phyloP scores from a whole-genome alignment of 2,329 filamentous ascomycete species.

The Cladosporium oxysporum region DNA sequence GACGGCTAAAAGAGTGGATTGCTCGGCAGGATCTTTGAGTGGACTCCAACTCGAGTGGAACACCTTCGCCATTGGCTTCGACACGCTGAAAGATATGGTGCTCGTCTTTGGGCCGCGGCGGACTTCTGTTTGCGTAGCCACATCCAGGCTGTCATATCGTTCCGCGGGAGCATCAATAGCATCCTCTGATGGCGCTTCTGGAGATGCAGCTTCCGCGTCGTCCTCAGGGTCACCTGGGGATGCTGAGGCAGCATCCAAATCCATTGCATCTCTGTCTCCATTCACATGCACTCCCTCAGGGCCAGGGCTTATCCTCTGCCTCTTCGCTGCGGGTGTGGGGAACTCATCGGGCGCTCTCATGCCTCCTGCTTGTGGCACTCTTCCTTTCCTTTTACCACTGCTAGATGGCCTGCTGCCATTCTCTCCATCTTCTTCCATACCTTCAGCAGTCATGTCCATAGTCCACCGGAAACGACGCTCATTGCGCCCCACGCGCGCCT shows the following conservation, averaged over 20 bases:
- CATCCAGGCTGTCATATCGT: conserved; percentile 37
- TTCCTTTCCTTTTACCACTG: conserved; percentile 27
- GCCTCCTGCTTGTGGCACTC: conserved; percentile 17
- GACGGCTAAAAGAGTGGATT: conserved; percentile 34
- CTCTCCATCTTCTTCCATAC: conserved; percentile 25
- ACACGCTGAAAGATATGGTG: conserved; percentile 38
- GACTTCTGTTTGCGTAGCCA: conserved; percentile 38
- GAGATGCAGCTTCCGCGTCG: conserved; percentile 31
- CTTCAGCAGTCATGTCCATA: conserved; percentile 19
- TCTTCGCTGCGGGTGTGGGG: conserved; percentile 36
- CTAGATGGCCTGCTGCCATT: conserved; percentile 23
- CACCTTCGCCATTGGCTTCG: conserved; percentile 34
- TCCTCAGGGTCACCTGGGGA: conserved; percentile 31
- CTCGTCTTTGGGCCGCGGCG: conserved; percentile 36
- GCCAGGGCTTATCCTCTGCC: conserved; percentile 36
- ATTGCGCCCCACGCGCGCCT: conserved; percentile 28
- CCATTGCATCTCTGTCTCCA: conserved; percentile 48
- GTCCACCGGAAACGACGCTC: conserved; percentile 33
- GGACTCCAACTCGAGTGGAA: conserved; percentile 37
- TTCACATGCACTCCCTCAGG: conserved; percentile 40
- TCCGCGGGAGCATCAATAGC: conserved; percentile 31
- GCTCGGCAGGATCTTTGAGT: conserved; percentile 23
- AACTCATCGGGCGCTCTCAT: conserved; percentile 35
- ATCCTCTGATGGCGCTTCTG: conserved; percentile 30
- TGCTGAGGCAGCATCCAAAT: conserved; percentile 40